Conservation (phyloP, 1,139 yeast genomes). For the Yamadazyma spencermartinsiae region DNA sequence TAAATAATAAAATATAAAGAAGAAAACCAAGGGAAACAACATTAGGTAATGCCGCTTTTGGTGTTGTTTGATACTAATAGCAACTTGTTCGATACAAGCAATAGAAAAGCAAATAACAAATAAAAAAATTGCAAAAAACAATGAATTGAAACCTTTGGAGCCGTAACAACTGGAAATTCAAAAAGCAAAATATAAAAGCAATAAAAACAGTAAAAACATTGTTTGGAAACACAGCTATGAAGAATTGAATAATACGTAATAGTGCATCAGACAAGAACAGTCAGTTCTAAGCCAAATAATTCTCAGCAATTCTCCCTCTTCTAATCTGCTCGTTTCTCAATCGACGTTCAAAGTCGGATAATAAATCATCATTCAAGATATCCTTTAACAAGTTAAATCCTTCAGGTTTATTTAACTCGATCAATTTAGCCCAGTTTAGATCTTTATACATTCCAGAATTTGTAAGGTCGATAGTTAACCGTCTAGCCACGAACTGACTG, state of each 20-base stretch:
- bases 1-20: not conserved
- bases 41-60: not conserved
- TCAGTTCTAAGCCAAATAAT: slow-evolving; percentile 24
- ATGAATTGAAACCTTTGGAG: not conserved
- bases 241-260: slow-evolving; percentile 1
- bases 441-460: slow-evolving; percentile 62
- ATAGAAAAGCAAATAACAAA: slow-evolving; percentile 1
- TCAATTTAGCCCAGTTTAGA: slow-evolving; percentile 52
- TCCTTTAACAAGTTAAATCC: slow-evolving; percentile 35
- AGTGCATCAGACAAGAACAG: not conserved
- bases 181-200: not conserved
- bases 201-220: too few species aligned
- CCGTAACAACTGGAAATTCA: not conserved
- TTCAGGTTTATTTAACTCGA: slow-evolving; percentile 29
- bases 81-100: not conserved
- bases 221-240: not conserved
- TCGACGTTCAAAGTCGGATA: slow-evolving; percentile 31
- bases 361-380: slow-evolving; percentile 33
- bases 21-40: not conserved
- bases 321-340: slow-evolving; percentile 35
- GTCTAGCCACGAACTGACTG: slow-evolving; percentile 9
- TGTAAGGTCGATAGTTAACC: slow-evolving; percentile 44
- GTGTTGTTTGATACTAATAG: not conserved
- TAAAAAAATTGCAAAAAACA: not conserved
- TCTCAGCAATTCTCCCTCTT: slow-evolving; percentile 49